Evolutionary conservation across 768 basidiomycete species (phyloP).

Genomic region (Glaciozyma martinii): DNA sequence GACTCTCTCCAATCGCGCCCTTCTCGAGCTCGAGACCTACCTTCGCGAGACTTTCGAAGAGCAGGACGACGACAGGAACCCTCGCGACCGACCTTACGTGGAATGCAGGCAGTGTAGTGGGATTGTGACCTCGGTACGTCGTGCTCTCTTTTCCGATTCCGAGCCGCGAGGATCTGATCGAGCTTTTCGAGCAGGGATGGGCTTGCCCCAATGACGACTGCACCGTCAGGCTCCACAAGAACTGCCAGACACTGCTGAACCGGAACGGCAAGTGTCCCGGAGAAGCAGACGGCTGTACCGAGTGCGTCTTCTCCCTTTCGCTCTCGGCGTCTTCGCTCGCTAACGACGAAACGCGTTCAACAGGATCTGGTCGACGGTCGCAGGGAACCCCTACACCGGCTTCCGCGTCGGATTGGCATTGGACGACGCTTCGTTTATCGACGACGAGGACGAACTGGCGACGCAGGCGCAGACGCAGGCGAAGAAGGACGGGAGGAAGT

Average conservation of each 20-base stretch:
- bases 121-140: constrained; percentile 42
- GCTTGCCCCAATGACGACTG: constrained; percentile 36
- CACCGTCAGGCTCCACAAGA: constrained; percentile 35
- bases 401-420: constrained; percentile 50
- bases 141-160: neutral
- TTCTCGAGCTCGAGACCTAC: constrained; percentile 65
- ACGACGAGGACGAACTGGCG: neutral
- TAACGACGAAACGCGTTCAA: neutral
- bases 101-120: constrained; percentile 69
- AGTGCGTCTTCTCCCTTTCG: constrained; percentile 2
- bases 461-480: neutral
- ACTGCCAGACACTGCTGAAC: constrained; percentile 2
- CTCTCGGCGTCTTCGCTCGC: too few species aligned
- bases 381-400: constrained; percentile 46
- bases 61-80: constrained; percentile 40
- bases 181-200: constrained; percentile 52
- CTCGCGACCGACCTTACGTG: constrained; percentile 37
- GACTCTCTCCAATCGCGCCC: constrained; percentile 62
- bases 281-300: neutral
- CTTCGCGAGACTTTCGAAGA: constrained; percentile 64
- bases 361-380: constrained; percentile 17
- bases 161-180: constrained; percentile 47
- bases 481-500: neutral
- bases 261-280: constrained; percentile 17
- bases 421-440: neutral